Evolutionary conservation across 371 early-diverging fungal species (phyloP), one percentile per base, ranked within the genome.

Genomic region (Mucor mucedo): DNA sequence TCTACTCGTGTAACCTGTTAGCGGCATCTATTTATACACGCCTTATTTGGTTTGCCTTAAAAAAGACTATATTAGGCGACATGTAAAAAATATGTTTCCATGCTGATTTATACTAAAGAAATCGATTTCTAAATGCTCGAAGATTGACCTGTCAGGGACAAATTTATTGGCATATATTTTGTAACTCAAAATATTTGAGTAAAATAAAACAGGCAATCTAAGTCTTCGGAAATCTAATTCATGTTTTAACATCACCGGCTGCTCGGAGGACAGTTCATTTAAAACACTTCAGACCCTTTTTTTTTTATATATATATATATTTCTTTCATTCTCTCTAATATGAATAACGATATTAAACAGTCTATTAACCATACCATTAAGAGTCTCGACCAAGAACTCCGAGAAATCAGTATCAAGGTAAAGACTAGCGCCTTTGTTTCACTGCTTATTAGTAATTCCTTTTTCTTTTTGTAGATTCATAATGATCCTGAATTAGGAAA

Each of bases 401-500:
- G 70, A 14, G 66, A 70, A 38, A 70, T 70, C 35, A 70, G 70
- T 62, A 30, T 70, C 16, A 59, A 65, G 59, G 70, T 70, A 55
- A 38, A 29, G 16, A 47, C 9, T 21, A 47, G n/a, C 21, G 21
- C 1, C 21, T 21, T 21, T 21, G 21, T 1, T 21, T 21, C 5
- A 47, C 7, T 27, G 5, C 48, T 7, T 42, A 39, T 39, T 11
- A 39, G 6, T 39, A 39, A 11, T 39, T 42, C 42, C 11, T 21
- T 48, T 48, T n/a, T 5, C 5, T 27, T 49, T 29, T 2, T 8
- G 10, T 40, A 83, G 80, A 84, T 90, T 58, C 89, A 90, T 53
- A 75, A 77, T 44, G 66, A 89, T 65, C 91, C 91, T 14, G 91
- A 91, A 72, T 62, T 84, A 14, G 85, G 84, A 33, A 68, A 80